A percentile compares a stretch with the other conserved stretches of the same genome.
These are phyloP conservation scores for Zalaria sp. DNA, from an alignment of 2,329 filamentous ascomycete genomes.

Conservation along the genomic window DNA sequence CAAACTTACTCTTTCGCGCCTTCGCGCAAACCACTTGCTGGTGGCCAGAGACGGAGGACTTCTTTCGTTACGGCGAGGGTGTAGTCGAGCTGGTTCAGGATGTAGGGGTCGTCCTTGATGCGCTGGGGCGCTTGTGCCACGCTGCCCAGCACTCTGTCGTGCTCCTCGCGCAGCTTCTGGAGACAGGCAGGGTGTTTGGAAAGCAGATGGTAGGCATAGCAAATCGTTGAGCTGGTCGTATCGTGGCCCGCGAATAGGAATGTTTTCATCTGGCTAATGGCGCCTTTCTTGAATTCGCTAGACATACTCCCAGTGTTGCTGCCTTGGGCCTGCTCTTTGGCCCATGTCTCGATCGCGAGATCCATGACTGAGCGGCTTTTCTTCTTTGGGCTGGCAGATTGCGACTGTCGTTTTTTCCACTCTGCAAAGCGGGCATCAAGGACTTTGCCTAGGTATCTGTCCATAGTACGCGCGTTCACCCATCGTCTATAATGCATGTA, in stretches of 20 bases:
- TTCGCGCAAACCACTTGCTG: constrained; percentile 29
- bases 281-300: constrained; percentile 19
- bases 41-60: constrained; percentile 36
- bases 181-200: constrained; percentile 19
- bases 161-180: constrained; percentile 30
- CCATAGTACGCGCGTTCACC: constrained; percentile 22
- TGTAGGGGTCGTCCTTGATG: constrained; percentile 27
- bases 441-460: constrained; percentile 18
- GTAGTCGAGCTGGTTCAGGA: constrained; percentile 38
- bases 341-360: constrained; percentile 21
- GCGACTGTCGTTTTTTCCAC: constrained; percentile 6
- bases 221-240: constrained; percentile 23
- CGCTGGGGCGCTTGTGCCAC: constrained; percentile 8
- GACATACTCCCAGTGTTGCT: constrained; percentile 16
- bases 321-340: constrained; percentile 17
- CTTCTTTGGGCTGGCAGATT: constrained; percentile 14
- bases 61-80: constrained; percentile 40
- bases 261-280: constrained; percentile 23
- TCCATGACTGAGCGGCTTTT: constrained; percentile 17
- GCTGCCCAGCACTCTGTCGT: constrained; percentile 35
- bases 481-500: constrained; percentile 17
- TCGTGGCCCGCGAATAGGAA: constrained; percentile 30
- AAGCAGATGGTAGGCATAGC: constrained; percentile 26
- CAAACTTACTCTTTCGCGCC: constrained; percentile 13
- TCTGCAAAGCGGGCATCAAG: constrained; percentile 23